Base-by-base conservation (phyloP, 106 monocot species). In the Dendrobium huoshanense region DNA sequence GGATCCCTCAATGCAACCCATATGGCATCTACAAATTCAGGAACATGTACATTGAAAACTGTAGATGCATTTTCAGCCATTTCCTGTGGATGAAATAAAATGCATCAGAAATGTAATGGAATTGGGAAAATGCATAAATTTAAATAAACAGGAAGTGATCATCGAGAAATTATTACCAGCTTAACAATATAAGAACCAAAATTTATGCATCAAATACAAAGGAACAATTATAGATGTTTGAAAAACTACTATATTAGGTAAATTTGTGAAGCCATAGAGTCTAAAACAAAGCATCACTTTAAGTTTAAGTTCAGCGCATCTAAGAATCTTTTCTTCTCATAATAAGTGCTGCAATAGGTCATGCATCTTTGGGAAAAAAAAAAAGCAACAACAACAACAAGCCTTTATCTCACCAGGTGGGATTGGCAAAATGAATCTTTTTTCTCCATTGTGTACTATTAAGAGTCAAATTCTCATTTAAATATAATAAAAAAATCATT, bases 41-140 rank as follows among this genome's bases (percentile, higher is more conserved):
- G 92, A 19, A 99, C 99, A 44, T 95, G 91, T 74, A 99, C 95
- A 82, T 99, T 99, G 81, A 99, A 99, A 78, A 99, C 99, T n/a
- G 99, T 99, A 17, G 99, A 93, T 75, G 99, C 99, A 93, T 99
- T 95, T 85, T 95, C 95, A 61, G 99, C 99, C 99, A 99, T 99
- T 87, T 99, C 99, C 99, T 99, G 79, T 77, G 55, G 79, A 84
- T 87, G 29, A 64, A 84, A 18, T 20, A 70, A 72, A 81, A 70
- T 33, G 59, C 44, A 72, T 72, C 72, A 72, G 74, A 74, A 74
- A 74, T 4, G 16, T 37, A 15, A 33, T 70, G 3, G 16, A 70
- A 70, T 33, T 33, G 70, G 37, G 37, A 31, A 41, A 42, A 13
- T 74, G 11, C 13, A 20, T 74, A 19, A 44, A 13, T 41, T 19